Evolutionary conservation across 345 rosid genomes (phyloP), one percentile per base, ranked within the genome.

Genomic region (Eucalyptus cladocalyx): DNA sequence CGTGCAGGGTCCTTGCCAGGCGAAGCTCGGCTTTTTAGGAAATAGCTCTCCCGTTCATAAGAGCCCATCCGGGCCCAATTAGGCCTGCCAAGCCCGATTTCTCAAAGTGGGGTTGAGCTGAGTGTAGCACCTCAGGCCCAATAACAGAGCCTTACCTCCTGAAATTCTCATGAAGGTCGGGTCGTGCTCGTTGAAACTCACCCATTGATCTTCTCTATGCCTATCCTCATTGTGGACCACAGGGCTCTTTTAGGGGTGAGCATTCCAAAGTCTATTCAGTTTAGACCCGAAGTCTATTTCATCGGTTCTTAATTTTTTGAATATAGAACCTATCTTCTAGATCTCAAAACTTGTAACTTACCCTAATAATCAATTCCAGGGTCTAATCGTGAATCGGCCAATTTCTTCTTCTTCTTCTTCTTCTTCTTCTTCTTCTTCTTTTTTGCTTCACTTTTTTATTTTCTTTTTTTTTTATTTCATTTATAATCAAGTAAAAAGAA

Each of bases 251-350:
- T 32, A 24, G 62, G 28, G 62, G 28, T 56, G 13, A 56, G 30
- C 62, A 56, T 56, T 2, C 28, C 13, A 23, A 0, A 56, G 62
- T 24, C 3, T 9, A 56, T 56, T 24, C 3, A 56, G 4, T 6
- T 56, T 56, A 0, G 1, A 56, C 62, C 0, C 23, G 5, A 4
- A 56, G 0, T 2, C 12, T 24, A 56, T 2, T 3, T 2, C 13
- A 2, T 56, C 3, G 3, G 0, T 56, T 4, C 28, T 0, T 54
- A 54, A 9, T 54, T 9, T 54, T 54, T 54, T 54, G 0, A 21
- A 54, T 21, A 2, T 23, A 3, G 1, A 9, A 54, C 60, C 60
- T 54, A 54, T 2, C 5, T 2, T 0, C 1, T 56, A 23, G 12
- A 56, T 9, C 12, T 56, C 0, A 1, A 23, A 4, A 56, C 1